phyloP scores from a whole-genome alignment of 441 rosid genomes.

The Manihot esculenta region DNA sequence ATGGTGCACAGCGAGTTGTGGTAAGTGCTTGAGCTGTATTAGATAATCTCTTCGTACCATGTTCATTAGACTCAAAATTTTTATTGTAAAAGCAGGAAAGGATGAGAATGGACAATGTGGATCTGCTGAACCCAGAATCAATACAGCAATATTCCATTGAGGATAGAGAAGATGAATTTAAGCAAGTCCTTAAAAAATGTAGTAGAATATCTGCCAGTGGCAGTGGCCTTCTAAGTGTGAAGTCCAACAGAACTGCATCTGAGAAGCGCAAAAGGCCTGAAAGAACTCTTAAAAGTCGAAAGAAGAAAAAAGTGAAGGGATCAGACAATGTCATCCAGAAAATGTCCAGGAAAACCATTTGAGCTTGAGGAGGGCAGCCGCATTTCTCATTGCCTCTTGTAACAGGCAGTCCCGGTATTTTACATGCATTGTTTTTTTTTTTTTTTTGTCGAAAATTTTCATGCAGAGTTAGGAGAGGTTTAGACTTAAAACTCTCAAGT shows the following conservation, averaged over 20 bases:
- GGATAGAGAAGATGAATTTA: slow-evolving; percentile 1
- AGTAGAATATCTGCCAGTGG: background rate
- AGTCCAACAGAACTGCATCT: background rate
- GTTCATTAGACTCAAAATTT: background rate
- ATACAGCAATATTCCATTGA: background rate
- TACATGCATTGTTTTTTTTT: too few relatives aligned
- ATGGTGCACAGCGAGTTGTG: slow-evolving; percentile 1
- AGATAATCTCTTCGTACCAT: background rate
- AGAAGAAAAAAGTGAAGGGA: background rate
- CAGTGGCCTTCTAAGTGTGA: background rate
- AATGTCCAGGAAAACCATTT: background rate
- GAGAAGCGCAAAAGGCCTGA: background rate
- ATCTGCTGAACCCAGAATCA: background rate
- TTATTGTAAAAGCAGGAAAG: background rate
- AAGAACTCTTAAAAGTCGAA: background rate
- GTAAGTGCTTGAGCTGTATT: background rate
- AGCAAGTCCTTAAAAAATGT: background rate
- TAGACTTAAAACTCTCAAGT: too few relatives aligned
- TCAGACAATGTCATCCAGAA: too few relatives aligned
- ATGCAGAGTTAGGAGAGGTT: too few relatives aligned
- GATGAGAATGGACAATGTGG: background rate
- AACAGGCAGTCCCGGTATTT: too few relatives aligned
- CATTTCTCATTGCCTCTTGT: too few relatives aligned
- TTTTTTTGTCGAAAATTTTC: too few relatives aligned
- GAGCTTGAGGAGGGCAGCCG: too few relatives aligned